Conservation (phyloP, 345 rosid species). For the Ceriops zippeliana region DNA sequence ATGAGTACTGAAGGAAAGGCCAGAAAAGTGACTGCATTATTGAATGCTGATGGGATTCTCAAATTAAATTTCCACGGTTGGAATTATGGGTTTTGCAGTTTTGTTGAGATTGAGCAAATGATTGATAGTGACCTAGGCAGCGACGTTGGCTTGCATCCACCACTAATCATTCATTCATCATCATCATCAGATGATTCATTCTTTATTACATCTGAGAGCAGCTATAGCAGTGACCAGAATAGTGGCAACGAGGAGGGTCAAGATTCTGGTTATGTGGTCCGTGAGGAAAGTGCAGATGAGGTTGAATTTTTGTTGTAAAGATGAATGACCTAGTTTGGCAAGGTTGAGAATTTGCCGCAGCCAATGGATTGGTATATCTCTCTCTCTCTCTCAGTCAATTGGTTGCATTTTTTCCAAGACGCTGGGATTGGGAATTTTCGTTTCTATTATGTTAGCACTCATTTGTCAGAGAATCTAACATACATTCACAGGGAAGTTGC, state of each 20-base stretch:
- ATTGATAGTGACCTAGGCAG: slow-evolving; percentile 49
- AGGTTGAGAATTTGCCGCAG: slow-evolving; percentile 6
- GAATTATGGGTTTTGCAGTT: slow-evolving; percentile 47
- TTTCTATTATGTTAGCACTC: not conserved
- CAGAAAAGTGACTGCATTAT: not conserved
- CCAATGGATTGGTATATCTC: slow-evolving; percentile 24
- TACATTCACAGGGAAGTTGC: not conserved
- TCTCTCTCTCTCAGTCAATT: not conserved
- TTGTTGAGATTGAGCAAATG: slow-evolving; percentile 51
- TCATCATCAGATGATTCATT: slow-evolving; percentile 35
- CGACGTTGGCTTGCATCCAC: slow-evolving; percentile 43
- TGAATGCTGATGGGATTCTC: not conserved
- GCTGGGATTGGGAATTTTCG: not conserved
- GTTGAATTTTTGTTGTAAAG: slow-evolving; percentile 48
- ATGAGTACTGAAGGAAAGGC: not conserved
- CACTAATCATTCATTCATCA: slow-evolving; percentile 33
- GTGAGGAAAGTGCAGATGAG: slow-evolving; percentile 65
- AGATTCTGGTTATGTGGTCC: slow-evolving; percentile 43
- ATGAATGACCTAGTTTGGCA: slow-evolving; percentile 11
- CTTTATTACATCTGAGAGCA: slow-evolving; percentile 52
- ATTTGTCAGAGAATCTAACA: not conserved
- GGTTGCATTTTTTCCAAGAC: not conserved
- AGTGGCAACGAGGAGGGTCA: slow-evolving; percentile 62
- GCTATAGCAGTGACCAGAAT: slow-evolving; percentile 63
- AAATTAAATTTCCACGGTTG: slow-evolving; percentile 13